A percentile compares a stretch with the other conserved stretches of the same genome.
Conservation (phyloP, 73 alveolate species). For the Uronychia setigera region DNA sequence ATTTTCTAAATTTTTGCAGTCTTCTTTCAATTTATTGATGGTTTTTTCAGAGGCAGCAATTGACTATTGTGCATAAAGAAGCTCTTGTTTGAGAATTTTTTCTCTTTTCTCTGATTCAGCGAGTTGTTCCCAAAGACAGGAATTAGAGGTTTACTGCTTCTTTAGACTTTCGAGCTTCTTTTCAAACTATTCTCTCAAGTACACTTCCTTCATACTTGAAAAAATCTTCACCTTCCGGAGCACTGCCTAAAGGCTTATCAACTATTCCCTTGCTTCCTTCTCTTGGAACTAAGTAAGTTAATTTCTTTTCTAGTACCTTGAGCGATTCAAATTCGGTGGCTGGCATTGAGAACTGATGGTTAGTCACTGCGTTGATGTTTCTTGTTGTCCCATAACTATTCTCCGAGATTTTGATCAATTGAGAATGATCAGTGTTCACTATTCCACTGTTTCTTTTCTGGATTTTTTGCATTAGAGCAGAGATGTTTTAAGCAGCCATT, state of each 20-base stretch:
- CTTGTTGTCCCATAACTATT: no score
- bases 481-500: no score
- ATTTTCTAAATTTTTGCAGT: slow-evolving; percentile 74
- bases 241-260: slow-evolving; percentile 12
- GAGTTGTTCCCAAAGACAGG: slow-evolving; percentile 90
- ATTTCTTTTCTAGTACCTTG: not conserved
- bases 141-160: slow-evolving; percentile 85
- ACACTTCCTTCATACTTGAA: slow-evolving; percentile 49
- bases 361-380: not conserved
- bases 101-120: slow-evolving; percentile 94
- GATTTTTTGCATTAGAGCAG: no score
- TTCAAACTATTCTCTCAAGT: slow-evolving; percentile 70
- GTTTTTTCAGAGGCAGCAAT: slow-evolving; percentile 92
- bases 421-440: no score
- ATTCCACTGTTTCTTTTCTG: no score
- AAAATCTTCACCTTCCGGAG: slow-evolving; percentile 41
- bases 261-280: slow-evolving; percentile 41
- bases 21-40: slow-evolving; percentile 84
- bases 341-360: not conserved
- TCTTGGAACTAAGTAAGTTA: not conserved
- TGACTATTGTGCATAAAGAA: slow-evolving; percentile 86
- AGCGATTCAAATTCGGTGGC: not conserved
- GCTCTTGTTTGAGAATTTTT: slow-evolving; percentile 86
- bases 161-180: slow-evolving; percentile 83
- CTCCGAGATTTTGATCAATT: no score